phyloP scores from a whole-genome alignment of 2,329 filamentous ascomycete genomes.

The Penicillium sclerotigenum region DNA sequence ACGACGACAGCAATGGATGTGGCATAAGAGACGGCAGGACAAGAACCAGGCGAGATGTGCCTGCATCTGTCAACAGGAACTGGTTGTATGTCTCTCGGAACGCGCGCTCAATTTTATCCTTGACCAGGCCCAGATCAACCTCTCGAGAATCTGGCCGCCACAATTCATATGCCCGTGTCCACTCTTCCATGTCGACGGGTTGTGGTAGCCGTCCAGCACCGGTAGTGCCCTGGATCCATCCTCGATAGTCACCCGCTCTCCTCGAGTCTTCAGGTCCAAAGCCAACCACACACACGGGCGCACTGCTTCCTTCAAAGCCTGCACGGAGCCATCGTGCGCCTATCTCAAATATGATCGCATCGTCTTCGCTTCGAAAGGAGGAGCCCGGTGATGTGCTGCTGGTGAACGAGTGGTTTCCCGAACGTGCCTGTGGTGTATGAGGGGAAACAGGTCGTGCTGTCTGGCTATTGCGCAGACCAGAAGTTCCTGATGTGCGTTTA shows the following conservation, averaged over 20 bases:
- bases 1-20: conserved; percentile 69
- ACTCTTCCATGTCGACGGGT: conserved; percentile 34
- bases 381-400: conserved; percentile 57
- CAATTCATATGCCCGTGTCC: conserved; percentile 60
- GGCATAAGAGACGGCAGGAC: conserved; percentile 75
- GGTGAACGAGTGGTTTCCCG: conserved; percentile 51
- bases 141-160: conserved; percentile 73
- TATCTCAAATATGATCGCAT: conserved; percentile 77
- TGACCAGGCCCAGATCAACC: conserved; percentile 73
- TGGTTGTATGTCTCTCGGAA: conserved; percentile 79
- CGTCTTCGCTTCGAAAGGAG: conserved; percentile 70
- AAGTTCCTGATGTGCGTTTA: conserved; percentile 24
- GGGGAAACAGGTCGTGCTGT: conserved; percentile 48
- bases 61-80: conserved; percentile 60
- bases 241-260: conserved; percentile 75
- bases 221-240: conserved; percentile 59
- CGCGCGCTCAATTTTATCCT: conserved; percentile 81
- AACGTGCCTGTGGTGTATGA: conserved; percentile 57
- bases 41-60: conserved; percentile 69
- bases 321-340: conserved; percentile 74
- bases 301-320: conserved; percentile 81
- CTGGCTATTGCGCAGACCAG: conserved; percentile 32
- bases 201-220: conserved; percentile 40
- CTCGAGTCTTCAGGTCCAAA: conserved; percentile 75
- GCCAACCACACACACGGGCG: conserved; percentile 66